A percentile compares a stretch with the other conserved stretches of the same genome.
Evolutionary conservation across 2,329 filamentous ascomycete species (phyloP).

Genomic region (Volutella citrinella): DNA sequence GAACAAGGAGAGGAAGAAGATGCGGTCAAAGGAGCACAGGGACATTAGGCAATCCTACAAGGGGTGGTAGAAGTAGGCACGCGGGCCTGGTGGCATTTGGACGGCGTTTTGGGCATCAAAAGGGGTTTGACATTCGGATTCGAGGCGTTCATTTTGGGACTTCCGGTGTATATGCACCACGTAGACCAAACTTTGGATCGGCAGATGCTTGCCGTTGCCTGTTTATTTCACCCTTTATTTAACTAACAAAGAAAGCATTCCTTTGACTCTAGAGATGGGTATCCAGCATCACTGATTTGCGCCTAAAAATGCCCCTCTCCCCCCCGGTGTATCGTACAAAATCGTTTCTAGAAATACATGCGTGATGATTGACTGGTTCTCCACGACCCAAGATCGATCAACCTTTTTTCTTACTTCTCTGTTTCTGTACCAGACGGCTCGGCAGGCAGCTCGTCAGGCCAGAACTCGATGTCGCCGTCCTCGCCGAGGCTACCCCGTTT

Average conservation of each 20-base stretch:
- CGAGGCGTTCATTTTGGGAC: constrained; percentile 16
- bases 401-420: too few relatives aligned
- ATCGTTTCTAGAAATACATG: too few relatives aligned
- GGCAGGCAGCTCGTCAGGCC: constrained; percentile 79
- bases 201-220: too few relatives aligned
- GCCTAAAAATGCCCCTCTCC: constrained; percentile 16
- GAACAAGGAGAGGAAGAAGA: constrained; percentile 81
- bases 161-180: constrained; percentile 12
- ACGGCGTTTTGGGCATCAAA: constrained; percentile 23
- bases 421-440: too few relatives aligned
- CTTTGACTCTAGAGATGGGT: constrained; percentile 15
- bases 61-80: constrained; percentile 34
- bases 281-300: constrained; percentile 15
- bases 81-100: too few relatives aligned
- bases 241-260: too few relatives aligned
- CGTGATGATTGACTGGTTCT: too few relatives aligned
- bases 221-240: too few relatives aligned
- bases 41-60: constrained; percentile 70
- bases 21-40: constrained; percentile 70
- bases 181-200: too few relatives aligned
- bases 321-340: constrained; percentile 21
- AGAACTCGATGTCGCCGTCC: constrained; percentile 89
- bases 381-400: too few relatives aligned
- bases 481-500: constrained; percentile 69
- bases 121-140: constrained; percentile 25